Conservation (phyloP, 768 basidiomycete species). For the Mycena rebaudengoi region DNA sequence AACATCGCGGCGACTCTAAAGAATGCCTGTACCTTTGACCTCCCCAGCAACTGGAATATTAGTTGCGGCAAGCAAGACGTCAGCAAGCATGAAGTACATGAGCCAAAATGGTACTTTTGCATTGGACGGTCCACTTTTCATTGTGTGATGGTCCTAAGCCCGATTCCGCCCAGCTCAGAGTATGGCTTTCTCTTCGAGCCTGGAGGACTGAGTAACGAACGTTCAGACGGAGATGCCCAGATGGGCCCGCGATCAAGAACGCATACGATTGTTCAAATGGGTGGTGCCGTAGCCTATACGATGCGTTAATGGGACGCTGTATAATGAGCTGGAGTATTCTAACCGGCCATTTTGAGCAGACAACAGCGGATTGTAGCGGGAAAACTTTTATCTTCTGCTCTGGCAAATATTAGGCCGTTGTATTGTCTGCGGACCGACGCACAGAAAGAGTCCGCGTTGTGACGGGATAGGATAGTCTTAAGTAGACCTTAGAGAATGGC, state of each 20-base stretch:
- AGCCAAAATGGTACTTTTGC: slow-evolving; percentile 60
- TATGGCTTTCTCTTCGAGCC: slow-evolving; percentile 31
- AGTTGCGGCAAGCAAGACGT: background rate
- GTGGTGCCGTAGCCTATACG: slow-evolving; percentile 40
- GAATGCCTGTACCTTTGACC: too few relatives aligned
- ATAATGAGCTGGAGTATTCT: background rate
- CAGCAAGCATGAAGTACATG: too few relatives aligned
- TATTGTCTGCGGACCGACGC: too few relatives aligned
- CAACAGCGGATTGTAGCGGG: background rate
- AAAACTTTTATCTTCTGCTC: too few relatives aligned
- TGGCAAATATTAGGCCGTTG: too few relatives aligned
- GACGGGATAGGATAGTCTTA: too few relatives aligned
- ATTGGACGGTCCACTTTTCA: slow-evolving; percentile 58
- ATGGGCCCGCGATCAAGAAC: background rate
- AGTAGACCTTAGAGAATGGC: too few relatives aligned
- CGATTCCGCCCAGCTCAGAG: slow-evolving; percentile 52
- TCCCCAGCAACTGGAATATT: slow-evolving; percentile 18
- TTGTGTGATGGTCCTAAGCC: slow-evolving; percentile 51
- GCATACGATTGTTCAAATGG: slow-evolving; percentile 33
- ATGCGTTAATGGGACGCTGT: background rate
- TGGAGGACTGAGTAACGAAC: slow-evolving; percentile 49
- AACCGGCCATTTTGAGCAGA: slow-evolving; percentile 20
- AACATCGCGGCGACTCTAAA: too few relatives aligned
- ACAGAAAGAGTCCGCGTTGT: too few relatives aligned
- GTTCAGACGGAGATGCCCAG: background rate